These are phyloP conservation scores for Sphagnum fallax DNA, from an alignment of 228 moss, liverwort and hornwort species.

Conservation along the genomic window DNA sequence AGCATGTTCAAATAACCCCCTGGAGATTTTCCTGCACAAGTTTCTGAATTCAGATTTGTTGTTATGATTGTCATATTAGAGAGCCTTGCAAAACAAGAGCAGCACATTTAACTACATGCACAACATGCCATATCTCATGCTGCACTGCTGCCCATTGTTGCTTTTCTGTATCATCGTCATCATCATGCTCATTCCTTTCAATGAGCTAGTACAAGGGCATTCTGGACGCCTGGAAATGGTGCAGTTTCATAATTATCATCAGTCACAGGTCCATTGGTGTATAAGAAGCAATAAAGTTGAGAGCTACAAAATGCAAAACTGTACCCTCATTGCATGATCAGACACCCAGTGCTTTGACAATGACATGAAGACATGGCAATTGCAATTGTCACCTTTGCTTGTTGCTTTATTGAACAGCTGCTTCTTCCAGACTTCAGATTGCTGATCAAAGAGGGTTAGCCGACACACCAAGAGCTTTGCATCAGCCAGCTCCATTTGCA, in stretches of 20 bases:
- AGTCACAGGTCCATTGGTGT: slow-evolving; percentile 35
- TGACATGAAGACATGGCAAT: not conserved
- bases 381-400: not conserved
- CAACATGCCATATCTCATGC: slow-evolving; percentile 70
- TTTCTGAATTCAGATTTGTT: no score
- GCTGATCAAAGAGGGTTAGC: slow-evolving; percentile 36
- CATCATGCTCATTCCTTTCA: slow-evolving; percentile 2
- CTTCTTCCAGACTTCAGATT: slow-evolving; percentile 4
- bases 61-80: slow-evolving; percentile 17
- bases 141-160: slow-evolving; percentile 66
- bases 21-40: no score
- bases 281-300: no score
- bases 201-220: slow-evolving; percentile 18
- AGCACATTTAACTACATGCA: slow-evolving; percentile 41
- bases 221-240: slow-evolving; percentile 65
- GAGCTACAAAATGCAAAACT: no score
- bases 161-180: slow-evolving; percentile 2
- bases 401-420: not conserved
- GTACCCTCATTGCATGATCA: slow-evolving; percentile 32
- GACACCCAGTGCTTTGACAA: not conserved
- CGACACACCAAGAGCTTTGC: slow-evolving; percentile 12
- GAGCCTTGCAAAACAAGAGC: slow-evolving; percentile 47
- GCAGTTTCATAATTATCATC: slow-evolving; percentile 41
- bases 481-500: slow-evolving; percentile 10
- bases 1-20: no score